phyloP scores from a whole-genome alignment of 805 yeast genomes.

The Saccharomycopsis sp. region DNA sequence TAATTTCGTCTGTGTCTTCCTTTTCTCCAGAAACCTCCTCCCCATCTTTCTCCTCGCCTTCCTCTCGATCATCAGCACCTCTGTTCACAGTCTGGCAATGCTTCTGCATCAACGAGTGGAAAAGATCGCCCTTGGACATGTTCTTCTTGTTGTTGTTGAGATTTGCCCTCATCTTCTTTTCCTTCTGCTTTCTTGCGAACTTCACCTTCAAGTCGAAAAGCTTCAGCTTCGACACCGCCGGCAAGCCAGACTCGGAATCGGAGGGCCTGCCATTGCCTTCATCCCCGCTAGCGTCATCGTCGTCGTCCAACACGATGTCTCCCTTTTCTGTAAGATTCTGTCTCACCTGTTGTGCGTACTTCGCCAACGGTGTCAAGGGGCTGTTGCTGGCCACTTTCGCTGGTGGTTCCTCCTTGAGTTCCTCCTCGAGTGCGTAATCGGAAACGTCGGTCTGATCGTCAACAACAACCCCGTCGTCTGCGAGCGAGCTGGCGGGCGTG shows the following conservation, averaged over 20 bases:
- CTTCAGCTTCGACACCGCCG: conserved; percentile 9
- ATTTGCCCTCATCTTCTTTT: conserved; percentile 5
- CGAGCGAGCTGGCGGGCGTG: no score
- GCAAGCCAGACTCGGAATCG: conserved; percentile 7
- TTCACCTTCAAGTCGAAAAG: conserved; percentile 14
- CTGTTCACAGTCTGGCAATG: conserved; percentile 8
- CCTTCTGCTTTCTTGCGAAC: conserved; percentile 13
- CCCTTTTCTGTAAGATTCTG: conserved; percentile 8
- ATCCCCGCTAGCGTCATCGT: no score
- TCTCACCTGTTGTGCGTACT: conserved; percentile 9
- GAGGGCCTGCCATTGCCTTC: neutral
- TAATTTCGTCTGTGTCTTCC: conserved; percentile 5
- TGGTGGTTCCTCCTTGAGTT: neutral
- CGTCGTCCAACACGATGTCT: conserved; percentile 12
- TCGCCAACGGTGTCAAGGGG: conserved; percentile 5
- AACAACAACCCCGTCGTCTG: conserved; percentile 5
- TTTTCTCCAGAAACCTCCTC: neutral
- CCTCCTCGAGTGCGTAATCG: conserved; percentile 9
- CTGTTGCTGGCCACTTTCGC: neutral
- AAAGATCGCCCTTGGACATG: conserved; percentile 8
- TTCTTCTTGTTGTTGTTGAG: conserved; percentile 3
- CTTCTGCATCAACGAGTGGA: conserved; percentile 9
- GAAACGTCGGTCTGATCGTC: conserved; percentile 14
- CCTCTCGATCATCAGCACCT: conserved; percentile 1
- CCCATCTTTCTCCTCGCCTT: conserved; percentile 1